A percentile compares a stretch with the other conserved stretches of the same genome.
These are phyloP conservation scores for Eugenia klotzschiana DNA, from an alignment of 441 rosid species.

Conservation along the genomic window DNA sequence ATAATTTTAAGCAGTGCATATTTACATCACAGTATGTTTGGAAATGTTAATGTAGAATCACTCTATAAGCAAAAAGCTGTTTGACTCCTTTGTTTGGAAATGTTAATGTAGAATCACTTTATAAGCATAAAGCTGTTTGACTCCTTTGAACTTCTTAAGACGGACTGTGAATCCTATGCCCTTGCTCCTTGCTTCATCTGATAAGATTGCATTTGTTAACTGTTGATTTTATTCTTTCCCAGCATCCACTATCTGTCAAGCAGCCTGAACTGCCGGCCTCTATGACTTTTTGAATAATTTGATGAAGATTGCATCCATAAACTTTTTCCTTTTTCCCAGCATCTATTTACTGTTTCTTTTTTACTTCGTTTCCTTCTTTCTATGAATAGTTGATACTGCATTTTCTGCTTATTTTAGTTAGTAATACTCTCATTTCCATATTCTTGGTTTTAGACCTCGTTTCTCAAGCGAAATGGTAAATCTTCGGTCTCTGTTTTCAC, in stretches of 20 bases:
- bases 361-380: neutral
- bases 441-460: neutral
- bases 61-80: neutral
- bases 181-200: neutral
- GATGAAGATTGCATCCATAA: neutral
- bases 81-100: neutral
- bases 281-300: neutral
- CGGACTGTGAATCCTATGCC: neutral
- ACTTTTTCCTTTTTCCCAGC: neutral
- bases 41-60: neutral
- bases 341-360: neutral
- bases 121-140: neutral
- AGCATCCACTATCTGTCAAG: neutral
- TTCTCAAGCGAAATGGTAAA: conserved; percentile 20
- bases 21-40: neutral
- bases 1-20: neutral
- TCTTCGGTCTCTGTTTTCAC: conserved; percentile 22
- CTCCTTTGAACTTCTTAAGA: neutral
- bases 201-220: neutral
- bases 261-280: neutral
- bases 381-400: neutral
- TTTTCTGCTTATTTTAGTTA: neutral
- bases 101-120: neutral
- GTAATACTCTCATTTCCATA: neutral
- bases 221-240: neutral